Percentiles rank a stretch among this genome's conserved stretches.
Conservation (phyloP, 441 rosid genomes). For the Aquilaria agallochum region DNA sequence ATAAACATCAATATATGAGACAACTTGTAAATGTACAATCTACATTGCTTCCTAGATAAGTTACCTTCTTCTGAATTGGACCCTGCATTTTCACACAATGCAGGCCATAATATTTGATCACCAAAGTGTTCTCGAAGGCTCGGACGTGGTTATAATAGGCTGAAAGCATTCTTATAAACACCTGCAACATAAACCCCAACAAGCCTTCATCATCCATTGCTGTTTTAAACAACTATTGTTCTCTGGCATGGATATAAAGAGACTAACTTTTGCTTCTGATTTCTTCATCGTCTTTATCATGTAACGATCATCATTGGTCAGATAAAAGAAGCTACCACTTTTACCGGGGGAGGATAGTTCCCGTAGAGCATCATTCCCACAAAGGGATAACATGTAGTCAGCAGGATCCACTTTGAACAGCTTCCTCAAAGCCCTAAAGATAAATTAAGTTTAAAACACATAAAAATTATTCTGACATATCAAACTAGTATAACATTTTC, state of each 20-base stretch:
- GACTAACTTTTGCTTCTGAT: conserved; percentile 57
- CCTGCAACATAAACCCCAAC: conserved; percentile 25
- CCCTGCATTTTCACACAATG: conserved; percentile 65
- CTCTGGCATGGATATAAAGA: neutral
- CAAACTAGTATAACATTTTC: no score
- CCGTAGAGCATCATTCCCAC: conserved; percentile 69
- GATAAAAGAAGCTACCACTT: conserved; percentile 76
- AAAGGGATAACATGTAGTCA: conserved; percentile 69
- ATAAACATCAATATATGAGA: no score
- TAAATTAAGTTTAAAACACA: neutral
- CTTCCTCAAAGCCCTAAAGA: conserved; percentile 57
- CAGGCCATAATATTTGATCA: conserved; percentile 58
- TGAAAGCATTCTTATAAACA: conserved; percentile 66
- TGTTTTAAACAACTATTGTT: neutral
- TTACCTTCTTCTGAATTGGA: conserved; percentile 61
- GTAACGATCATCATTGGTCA: conserved; percentile 42
- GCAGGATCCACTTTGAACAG: conserved; percentile 70
- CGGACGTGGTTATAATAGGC: conserved; percentile 66
- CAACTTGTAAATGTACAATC: no score
- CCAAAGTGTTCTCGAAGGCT: conserved; percentile 58
- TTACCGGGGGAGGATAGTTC: conserved; percentile 89
- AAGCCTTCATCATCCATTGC: neutral
- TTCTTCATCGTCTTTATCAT: conserved; percentile 69
- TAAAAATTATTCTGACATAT: neutral
- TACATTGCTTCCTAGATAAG: neutral